These are phyloP conservation scores for Candida golubevii DNA, from an alignment of 805 yeast species.

Conservation along the genomic window DNA sequence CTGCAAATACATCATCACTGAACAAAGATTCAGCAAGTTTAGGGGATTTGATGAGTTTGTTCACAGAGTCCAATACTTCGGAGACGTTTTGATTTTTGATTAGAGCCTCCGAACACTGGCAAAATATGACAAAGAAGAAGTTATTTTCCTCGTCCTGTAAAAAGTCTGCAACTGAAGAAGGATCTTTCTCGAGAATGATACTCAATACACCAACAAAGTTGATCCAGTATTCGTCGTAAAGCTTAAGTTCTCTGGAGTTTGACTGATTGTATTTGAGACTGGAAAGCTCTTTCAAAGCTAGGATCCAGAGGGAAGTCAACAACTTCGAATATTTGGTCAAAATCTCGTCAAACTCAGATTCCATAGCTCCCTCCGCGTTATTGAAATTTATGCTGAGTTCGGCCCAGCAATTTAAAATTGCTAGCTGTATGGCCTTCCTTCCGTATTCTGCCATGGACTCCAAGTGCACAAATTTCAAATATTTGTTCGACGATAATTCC, in stretches of 20 bases:
- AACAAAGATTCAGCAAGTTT: constrained; percentile 58
- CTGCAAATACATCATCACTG: constrained; percentile 65
- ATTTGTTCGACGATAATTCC: constrained; percentile 43
- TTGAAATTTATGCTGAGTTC: constrained; percentile 39
- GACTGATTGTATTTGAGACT: constrained; percentile 51
- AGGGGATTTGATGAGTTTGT: constrained; percentile 51
- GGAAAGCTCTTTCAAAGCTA: constrained; percentile 70
- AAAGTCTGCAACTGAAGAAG: constrained; percentile 40
- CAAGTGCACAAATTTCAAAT: constrained; percentile 53
- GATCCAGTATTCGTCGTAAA: constrained; percentile 65
- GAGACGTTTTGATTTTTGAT: constrained; percentile 45
- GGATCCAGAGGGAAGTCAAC: constrained; percentile 76
- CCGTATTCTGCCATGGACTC: constrained; percentile 41
- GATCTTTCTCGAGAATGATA: constrained; percentile 51
- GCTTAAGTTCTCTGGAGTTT: constrained; percentile 38
- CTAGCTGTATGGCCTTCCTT: constrained; percentile 51
- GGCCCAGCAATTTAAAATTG: constrained; percentile 74
- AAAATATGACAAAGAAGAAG: constrained; percentile 74
- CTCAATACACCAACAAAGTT: constrained; percentile 75
- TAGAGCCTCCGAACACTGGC: constrained; percentile 77
- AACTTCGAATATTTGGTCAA: constrained; percentile 53
- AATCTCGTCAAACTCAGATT: constrained; percentile 45
- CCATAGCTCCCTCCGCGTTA: constrained; percentile 23
- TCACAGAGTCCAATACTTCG: constrained; percentile 44
- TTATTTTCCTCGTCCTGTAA: constrained; percentile 55